Base-by-base conservation (phyloP, 2,329 filamentous ascomycete species). In the Bertia moriformis region DNA sequence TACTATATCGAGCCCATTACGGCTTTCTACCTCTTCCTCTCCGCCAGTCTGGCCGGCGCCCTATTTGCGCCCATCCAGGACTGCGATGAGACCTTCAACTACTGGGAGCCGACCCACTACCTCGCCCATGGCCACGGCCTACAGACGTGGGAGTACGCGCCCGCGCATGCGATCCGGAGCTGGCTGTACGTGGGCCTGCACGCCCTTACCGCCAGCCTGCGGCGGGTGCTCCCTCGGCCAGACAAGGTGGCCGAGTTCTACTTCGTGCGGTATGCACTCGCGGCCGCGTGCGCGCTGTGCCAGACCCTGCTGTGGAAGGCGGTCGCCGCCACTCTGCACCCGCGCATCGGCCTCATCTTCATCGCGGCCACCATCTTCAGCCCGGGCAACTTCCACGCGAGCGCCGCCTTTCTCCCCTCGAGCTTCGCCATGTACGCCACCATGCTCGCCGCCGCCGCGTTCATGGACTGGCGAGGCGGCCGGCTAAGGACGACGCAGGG, bases 121-220 rank as follows among this genome's bases (percentile, higher is more conserved):
- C 71, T 98, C 19, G 82, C 78, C 42, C 88, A 95, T 64, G 83
- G 85, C 49, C 89, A 93, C 53, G 91, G 89, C 30, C 68, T 95
- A 39, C 88, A 98, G 63, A 98, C 91, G 1, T 98, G 91, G 91
- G 91, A 98, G 59, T 98, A 96, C 61, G 93, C 89, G 1, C 91
- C 91, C 4, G 80, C 89, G 42, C 96, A 83, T 60, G 84, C 87
- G 38, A 95, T 98, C 49, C 78, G 91, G 45, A 95, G 87, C 62
- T 98, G 91, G 91, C 67, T 87, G 15, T 98, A 98, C 52, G 68
- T 93, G 27, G 73, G 67, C 4, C 60, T 95, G 1, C 89, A 98
- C 59, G 83, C 87, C 19, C 48, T 79, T 15, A 60, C 83, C 37
- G 81, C 78, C 36, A 83, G 75, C 44, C 48, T 85, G 14, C 71